Base-by-base conservation (phyloP, 352 stramenopile genomes). In the Phytophthora parvispora region DNA sequence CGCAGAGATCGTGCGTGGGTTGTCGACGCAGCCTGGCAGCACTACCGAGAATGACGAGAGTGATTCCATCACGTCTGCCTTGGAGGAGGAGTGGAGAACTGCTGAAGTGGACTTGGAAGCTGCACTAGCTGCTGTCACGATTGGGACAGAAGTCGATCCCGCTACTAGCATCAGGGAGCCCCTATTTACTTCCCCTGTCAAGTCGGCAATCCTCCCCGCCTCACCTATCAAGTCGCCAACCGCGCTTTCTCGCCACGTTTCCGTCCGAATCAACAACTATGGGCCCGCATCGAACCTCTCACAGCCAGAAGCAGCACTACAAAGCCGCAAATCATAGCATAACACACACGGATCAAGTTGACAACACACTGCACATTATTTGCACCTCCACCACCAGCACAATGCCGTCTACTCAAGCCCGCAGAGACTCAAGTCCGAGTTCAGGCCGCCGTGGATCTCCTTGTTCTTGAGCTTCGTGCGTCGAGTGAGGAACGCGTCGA, bases 381-480 rank as follows among this genome's bases (percentile, higher is more conserved):
- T 62, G 40, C 69, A 57, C 24, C 15, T 51, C 24, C 36, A 27
- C 10, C 40, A 56, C 25, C 28, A n/a, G 10, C 31, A 48, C 16
- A 32, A 52, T 5, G 6, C 25, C 31, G 34, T 25, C 60, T 72
- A 96, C 62, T 94, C 85, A 27, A 96, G 78, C 16, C 89, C 89
- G 40, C 89, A 96, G 38, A 96, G 75, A 68, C 87, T 95, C 58
- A 91, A 71, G 74, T 96, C 87, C 7, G 89, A 86, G 65, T 75
- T 88, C 18, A 96, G 48, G 2, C 89, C 89, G 42, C 84, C 86
- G 55, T 94, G 86, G 54, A 96, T 90, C 61, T 94, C 89, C 79
- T 96, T 96, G 78, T 96, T 92, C 67, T 96, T 96, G 38, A 92
- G 75, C 59, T 84, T 72, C 38, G 83, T 95, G 31, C 89, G 89